These are phyloP conservation scores for Middelhovenomyces tepae DNA, from an alignment of 805 yeast species.

Conservation along the genomic window DNA sequence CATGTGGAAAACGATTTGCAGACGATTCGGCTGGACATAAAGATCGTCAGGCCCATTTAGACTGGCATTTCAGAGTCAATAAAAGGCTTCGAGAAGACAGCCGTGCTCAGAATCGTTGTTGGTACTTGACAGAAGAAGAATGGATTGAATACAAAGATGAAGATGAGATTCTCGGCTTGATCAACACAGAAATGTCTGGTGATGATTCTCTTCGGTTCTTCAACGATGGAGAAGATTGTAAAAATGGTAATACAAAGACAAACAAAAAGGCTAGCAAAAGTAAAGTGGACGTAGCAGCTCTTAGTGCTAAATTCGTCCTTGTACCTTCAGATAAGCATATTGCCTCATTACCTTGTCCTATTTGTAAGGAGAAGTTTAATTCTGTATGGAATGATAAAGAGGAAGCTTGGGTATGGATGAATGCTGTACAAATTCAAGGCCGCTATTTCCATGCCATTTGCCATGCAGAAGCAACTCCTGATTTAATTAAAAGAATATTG, in stretches of 20 bases:
- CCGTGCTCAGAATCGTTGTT: constrained; percentile 58
- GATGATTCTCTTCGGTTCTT: constrained; percentile 6
- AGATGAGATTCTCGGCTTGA: constrained; percentile 41
- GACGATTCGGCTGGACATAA: constrained; percentile 47
- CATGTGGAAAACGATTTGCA: constrained; percentile 81
- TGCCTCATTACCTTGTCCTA: constrained; percentile 52
- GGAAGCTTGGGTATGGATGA: constrained; percentile 79
- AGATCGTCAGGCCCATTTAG: constrained; percentile 61
- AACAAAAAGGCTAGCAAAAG: constrained; percentile 10
- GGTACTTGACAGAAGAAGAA: constrained; percentile 66
- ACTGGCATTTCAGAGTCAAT: constrained; percentile 94
- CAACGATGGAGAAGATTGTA: constrained; percentile 14
- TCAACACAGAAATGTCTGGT: constrained; percentile 14
- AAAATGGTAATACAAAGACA: constrained; percentile 7
- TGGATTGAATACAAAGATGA: constrained; percentile 71
- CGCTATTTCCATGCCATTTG: constrained; percentile 60
- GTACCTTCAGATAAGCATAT: constrained; percentile 58
- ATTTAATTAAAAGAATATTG: not conserved
- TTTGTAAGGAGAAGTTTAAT: constrained; percentile 56
- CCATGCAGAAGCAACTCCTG: constrained; percentile 40
- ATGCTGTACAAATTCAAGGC: constrained; percentile 44
- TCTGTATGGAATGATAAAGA: constrained; percentile 64
- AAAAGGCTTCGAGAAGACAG: constrained; percentile 52
- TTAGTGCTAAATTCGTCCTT: constrained; percentile 43
- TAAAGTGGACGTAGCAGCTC: constrained; percentile 23